A percentile compares a stretch with the other conserved stretches of the same genome.
Conservation (phyloP, 805 yeast species). For the Starmerella geochares region DNA sequence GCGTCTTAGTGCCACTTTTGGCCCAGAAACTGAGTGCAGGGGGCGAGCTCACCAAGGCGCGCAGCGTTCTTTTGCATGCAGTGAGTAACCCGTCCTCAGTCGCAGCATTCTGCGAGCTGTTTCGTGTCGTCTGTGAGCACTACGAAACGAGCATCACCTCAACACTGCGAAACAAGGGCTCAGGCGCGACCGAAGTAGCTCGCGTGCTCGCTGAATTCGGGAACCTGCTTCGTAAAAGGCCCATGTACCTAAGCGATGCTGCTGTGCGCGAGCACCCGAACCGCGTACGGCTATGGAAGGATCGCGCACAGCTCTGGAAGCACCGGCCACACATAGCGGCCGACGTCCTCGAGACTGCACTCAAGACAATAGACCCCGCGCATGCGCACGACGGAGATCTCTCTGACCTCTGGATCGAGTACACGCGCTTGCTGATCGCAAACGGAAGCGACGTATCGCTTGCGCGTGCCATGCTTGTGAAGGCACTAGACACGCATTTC, state of each 20-base stretch:
- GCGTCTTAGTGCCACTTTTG: background rate
- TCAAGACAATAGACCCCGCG: slow-evolving; percentile 56
- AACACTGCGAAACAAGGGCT: slow-evolving; percentile 41
- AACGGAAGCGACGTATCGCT: slow-evolving; percentile 14
- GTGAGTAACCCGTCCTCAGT: slow-evolving; percentile 5
- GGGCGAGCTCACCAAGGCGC: background rate
- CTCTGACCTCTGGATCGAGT: slow-evolving; percentile 12
- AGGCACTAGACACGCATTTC: background rate
- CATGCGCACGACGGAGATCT: slow-evolving; percentile 8
- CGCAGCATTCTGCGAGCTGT: slow-evolving; percentile 14
- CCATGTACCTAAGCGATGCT: slow-evolving; percentile 55
- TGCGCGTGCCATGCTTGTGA: background rate
- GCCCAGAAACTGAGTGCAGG: background rate
- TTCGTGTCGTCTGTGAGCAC: slow-evolving; percentile 30
- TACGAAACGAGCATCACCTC: slow-evolving; percentile 31
- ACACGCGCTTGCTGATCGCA: slow-evolving; percentile 11
- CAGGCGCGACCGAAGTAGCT: slow-evolving; percentile 51
- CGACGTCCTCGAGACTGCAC: slow-evolving; percentile 53
- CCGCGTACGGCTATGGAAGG: slow-evolving; percentile 59
- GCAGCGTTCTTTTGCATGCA: background rate
- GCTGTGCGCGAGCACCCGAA: slow-evolving; percentile 51
- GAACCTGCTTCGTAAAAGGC: slow-evolving; percentile 44
- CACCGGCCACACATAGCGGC: slow-evolving; percentile 36
- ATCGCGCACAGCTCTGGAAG: slow-evolving; percentile 42
- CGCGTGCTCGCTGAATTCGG: slow-evolving; percentile 36